A percentile compares a stretch with the other conserved stretches of the same genome.
phyloP scores from a whole-genome alignment of 164 flowering plant species.

The Taxillus chinensis region DNA sequence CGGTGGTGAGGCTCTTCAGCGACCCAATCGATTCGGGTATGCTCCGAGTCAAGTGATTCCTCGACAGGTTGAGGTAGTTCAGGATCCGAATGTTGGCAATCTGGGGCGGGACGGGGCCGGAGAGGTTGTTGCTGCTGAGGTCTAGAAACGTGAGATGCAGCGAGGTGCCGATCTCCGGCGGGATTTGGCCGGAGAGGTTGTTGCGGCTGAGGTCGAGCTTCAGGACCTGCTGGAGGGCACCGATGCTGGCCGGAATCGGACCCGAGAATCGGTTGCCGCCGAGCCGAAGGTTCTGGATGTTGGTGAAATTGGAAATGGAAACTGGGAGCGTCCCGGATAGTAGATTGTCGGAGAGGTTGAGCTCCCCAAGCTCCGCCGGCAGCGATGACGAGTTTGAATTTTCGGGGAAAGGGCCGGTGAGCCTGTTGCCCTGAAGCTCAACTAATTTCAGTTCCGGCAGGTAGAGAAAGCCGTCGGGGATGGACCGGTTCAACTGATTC shows the following conservation, averaged over 20 bases:
- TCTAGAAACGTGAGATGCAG: conserved; percentile 58
- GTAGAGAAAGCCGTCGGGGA: conserved; percentile 69
- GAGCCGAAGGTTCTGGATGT: conserved; percentile 55
- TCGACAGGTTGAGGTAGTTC: conserved; percentile 73
- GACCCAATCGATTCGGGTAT: conserved; percentile 69
- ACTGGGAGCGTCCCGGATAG: conserved; percentile 59
- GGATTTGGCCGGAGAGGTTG: conserved; percentile 48
- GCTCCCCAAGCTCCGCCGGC: conserved; percentile 39
- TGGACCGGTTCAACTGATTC: conserved; percentile 83
- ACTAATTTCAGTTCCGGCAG: conserved; percentile 58
- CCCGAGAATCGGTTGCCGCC: conserved; percentile 65
- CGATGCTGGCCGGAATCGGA: conserved; percentile 52
- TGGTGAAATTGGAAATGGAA: conserved; percentile 56
- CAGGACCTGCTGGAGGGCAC: conserved; percentile 39
- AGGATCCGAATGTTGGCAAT: conserved; percentile 54
- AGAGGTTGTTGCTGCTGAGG: conserved; percentile 72
- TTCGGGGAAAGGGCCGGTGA: conserved; percentile 57
- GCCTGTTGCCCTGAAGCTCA: conserved; percentile 69
- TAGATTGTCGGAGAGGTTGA: conserved; percentile 69
- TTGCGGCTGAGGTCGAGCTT: conserved; percentile 72
- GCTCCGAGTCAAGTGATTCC: conserved; percentile 55
- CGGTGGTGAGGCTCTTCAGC: conserved; percentile 76
- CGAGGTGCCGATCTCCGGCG: conserved; percentile 58
- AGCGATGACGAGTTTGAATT: conserved; percentile 25
- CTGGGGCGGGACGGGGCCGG: conserved; percentile 60